Conservation (phyloP, 1,284 basidiomycete genomes). For the Ustilago loliicola region DNA sequence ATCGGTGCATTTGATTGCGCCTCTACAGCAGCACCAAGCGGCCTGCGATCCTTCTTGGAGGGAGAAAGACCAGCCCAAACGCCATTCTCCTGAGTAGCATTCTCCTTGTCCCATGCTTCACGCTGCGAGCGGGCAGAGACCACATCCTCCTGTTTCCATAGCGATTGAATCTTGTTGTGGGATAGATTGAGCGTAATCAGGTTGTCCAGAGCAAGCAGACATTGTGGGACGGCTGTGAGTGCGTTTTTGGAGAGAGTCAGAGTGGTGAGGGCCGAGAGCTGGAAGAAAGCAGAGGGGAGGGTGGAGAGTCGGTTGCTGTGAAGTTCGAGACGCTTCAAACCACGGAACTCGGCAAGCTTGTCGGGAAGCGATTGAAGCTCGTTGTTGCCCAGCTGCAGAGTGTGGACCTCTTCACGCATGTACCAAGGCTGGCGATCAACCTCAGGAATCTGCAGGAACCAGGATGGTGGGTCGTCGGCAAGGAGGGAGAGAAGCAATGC, state of each 20-base stretch:
- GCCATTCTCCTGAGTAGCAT: slow-evolving; percentile 47
- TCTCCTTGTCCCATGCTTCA: slow-evolving; percentile 48
- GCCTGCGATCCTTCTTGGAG: slow-evolving; percentile 43
- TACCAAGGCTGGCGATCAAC: slow-evolving; percentile 59
- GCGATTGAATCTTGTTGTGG: slow-evolving; percentile 56
- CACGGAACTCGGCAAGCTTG: slow-evolving; percentile 53
- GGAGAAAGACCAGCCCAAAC: slow-evolving; percentile 58
- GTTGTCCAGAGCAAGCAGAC: slow-evolving; percentile 54
- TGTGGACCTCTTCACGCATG: slow-evolving; percentile 52
- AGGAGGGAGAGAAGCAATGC: slow-evolving; percentile 51
- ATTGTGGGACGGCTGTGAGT: slow-evolving; percentile 51
- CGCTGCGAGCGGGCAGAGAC: slow-evolving; percentile 33
- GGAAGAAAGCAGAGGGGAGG: slow-evolving; percentile 50
- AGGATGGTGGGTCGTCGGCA: slow-evolving; percentile 52
- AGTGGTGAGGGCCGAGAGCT: slow-evolving; percentile 55
- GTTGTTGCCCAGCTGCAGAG: slow-evolving; percentile 57
- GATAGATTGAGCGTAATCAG: slow-evolving; percentile 64
- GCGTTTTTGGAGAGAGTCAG: slow-evolving; percentile 60
- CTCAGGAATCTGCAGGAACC: slow-evolving; percentile 55
- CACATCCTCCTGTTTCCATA: slow-evolving; percentile 54
- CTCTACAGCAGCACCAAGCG: slow-evolving; percentile 1
- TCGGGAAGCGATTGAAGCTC: slow-evolving; percentile 50
- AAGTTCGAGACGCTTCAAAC: slow-evolving; percentile 59
- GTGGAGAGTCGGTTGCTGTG: slow-evolving; percentile 58
- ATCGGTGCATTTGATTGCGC: slow-evolving; percentile 28